Conservation (phyloP, 768 basidiomycete genomes). For the Coprinopsis sp. region DNA sequence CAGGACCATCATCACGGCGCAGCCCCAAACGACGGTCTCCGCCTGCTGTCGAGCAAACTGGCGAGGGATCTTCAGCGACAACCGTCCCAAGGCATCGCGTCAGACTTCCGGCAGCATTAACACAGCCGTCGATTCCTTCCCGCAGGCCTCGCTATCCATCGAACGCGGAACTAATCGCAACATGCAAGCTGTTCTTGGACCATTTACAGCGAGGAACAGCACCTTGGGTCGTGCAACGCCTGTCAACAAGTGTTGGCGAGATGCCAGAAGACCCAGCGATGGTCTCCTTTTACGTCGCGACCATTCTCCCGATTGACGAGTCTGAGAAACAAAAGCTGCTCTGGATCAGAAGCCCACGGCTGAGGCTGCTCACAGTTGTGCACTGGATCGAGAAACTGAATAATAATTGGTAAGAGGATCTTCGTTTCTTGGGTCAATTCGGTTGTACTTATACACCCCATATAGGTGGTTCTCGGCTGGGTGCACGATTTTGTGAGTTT, state of each 20-base stretch:
- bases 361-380: constrained; percentile 80
- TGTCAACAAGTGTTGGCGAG: constrained; percentile 72
- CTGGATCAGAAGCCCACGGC: constrained; percentile 70
- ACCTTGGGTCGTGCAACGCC: constrained; percentile 90
- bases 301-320: constrained; percentile 88
- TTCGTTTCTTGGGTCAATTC: constrained; percentile 21
- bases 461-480: constrained; percentile 74
- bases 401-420: constrained; percentile 53
- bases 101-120: too few relatives aligned
- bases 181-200: constrained; percentile 40
- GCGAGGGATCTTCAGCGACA: too few relatives aligned
- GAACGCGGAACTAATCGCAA: constrained; percentile 50
- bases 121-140: constrained; percentile 9
- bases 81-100: too few relatives aligned
- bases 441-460: constrained; percentile 9
- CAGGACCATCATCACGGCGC: constrained; percentile 2
- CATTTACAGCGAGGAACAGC: constrained; percentile 61
- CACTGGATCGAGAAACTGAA: constrained; percentile 86
- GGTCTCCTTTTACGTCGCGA: constrained; percentile 89
- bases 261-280: constrained; percentile 68
- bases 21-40: constrained; percentile 1
- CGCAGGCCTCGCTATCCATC: constrained; percentile 29
- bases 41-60: too few relatives aligned
- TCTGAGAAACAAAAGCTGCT: constrained; percentile 83
- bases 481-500: constrained; percentile 45